These are phyloP conservation scores for Pilatotrama ljubarskyi DNA, from an alignment of 768 basidiomycete species.

Conservation along the genomic window DNA sequence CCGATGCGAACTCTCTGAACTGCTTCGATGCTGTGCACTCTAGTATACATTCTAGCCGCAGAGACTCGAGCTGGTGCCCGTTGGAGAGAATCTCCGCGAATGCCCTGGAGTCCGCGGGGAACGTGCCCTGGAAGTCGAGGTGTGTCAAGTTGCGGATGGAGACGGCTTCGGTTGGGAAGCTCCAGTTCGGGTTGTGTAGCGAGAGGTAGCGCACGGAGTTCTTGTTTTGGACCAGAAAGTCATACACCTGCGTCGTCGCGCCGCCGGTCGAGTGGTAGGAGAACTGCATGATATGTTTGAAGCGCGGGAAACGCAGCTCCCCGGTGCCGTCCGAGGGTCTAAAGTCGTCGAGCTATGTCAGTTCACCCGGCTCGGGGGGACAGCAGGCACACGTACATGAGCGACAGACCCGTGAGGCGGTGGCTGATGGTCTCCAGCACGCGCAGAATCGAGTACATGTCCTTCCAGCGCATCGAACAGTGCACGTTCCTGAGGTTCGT, in stretches of 20 bases:
- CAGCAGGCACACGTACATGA: slow-evolving; percentile 36
- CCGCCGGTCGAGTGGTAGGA: slow-evolving; percentile 51
- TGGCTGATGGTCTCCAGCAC: slow-evolving; percentile 53
- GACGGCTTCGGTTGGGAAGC: slow-evolving; percentile 53
- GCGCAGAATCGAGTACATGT: slow-evolving; percentile 51
- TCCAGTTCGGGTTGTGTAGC: slow-evolving; percentile 56
- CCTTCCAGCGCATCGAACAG: slow-evolving; percentile 56
- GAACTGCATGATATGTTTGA: slow-evolving; percentile 55
- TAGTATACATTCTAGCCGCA: slow-evolving; percentile 55
- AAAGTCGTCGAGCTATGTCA: background rate
- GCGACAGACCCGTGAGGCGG: slow-evolving; percentile 55
- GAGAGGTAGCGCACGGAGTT: slow-evolving; percentile 53
- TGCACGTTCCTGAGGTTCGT: slow-evolving; percentile 59
- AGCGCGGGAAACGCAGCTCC: slow-evolving; percentile 31
- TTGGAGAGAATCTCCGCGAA: slow-evolving; percentile 60
- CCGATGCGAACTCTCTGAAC: slow-evolving; percentile 43
- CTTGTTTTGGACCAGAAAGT: slow-evolving; percentile 55
- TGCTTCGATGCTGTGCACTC: slow-evolving; percentile 49
- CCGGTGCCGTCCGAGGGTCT: slow-evolving; percentile 32
- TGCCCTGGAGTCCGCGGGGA: slow-evolving; percentile 49
- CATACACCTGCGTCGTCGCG: slow-evolving; percentile 39
- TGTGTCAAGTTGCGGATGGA: slow-evolving; percentile 64
- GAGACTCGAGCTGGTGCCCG: slow-evolving; percentile 63
- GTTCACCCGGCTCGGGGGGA: background rate
- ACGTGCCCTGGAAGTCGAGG: slow-evolving; percentile 60